Percentiles rank a stretch among this genome's conserved stretches.
Conservation (phyloP, 75 land plant species). For the Pinus tabuliformis region DNA sequence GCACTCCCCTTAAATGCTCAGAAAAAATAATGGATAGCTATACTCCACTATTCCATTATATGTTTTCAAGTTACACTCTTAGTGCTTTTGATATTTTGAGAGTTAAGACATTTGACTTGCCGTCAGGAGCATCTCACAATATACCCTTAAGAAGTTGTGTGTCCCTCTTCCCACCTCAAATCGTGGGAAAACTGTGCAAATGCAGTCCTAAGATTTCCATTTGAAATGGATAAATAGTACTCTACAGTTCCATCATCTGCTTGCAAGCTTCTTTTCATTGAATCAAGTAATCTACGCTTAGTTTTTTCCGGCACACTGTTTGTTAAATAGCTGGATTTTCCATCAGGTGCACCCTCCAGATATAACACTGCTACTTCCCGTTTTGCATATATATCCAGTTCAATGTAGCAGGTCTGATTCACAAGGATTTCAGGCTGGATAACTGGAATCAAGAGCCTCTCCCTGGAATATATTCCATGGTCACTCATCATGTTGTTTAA, state of each 20-base stretch:
- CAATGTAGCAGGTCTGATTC: slow-evolving; percentile 73
- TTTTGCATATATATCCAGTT: slow-evolving; percentile 67
- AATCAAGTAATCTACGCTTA: slow-evolving; percentile 57
- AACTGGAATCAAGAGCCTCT: slow-evolving; percentile 78
- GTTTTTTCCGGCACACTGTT: slow-evolving; percentile 26
- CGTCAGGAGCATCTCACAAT: too few species aligned
- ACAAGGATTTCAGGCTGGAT: slow-evolving; percentile 56
- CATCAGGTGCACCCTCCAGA: slow-evolving; percentile 53
- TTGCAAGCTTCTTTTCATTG: slow-evolving; percentile 77
- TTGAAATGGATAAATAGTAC: slow-evolving; percentile 78
- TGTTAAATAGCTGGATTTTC: slow-evolving; percentile 5
- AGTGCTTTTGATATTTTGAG: too few species aligned
- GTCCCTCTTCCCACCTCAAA: slow-evolving; percentile 66
- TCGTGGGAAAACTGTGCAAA: slow-evolving; percentile 60
- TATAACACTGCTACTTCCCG: slow-evolving; percentile 90
- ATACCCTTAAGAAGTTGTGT: background rate
- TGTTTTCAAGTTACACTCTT: too few species aligned
- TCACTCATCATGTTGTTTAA: slow-evolving; percentile 98
- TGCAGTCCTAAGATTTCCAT: slow-evolving; percentile 80
- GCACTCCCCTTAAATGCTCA: too few species aligned
- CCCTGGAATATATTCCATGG: slow-evolving; percentile 91
- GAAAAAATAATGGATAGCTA: too few species aligned
- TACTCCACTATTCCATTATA: too few species aligned
- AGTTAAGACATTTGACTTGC: too few species aligned
- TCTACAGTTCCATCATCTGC: slow-evolving; percentile 85